Base-by-base conservation (phyloP, 148 eudicot genomes). In the Fagopyrum esculentum region DNA sequence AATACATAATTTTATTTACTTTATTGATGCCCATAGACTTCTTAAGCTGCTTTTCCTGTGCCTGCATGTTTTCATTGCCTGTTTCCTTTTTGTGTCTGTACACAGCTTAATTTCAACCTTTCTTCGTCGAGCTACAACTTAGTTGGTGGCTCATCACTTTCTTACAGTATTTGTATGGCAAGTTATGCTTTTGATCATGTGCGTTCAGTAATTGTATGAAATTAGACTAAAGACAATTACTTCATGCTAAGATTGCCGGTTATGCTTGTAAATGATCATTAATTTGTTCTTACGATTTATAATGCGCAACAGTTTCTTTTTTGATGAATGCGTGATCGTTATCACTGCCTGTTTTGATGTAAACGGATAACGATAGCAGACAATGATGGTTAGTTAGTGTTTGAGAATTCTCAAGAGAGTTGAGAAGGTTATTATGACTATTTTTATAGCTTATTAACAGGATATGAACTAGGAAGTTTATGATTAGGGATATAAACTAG, bases 71-170 rank as follows among this genome's bases (percentile, higher is more conserved):
- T 64, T 29, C 19, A 63, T 59, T 59, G 35, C 66, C 35, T 59
- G 66, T 26, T 59, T 26, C 69, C 44, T 1, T 55, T 16, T 29
- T 30, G 69, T 61, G 8, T 61, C 69, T 61, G 45, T 61, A 11
- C 30, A 57, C 40, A 35, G 3, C 29, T 10, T 57, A 19, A 29
- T 57, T 4, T 57, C 63, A 9, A n/a, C 63, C 29, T 16, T 55
- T n/a, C 19, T 55, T 7, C 9, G 4, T 55, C 17, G 59, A 55
- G 63, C 63, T 57, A 17, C 16, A 61, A 61, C 69, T 59, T 8
- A 49, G 52, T 49, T 59, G 66, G 66, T 59, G 59, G 59, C 59
- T 55, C 22, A 55, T 55, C 59, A 55, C 59, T 55, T 55, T 7
- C 59, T 13, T 55, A 55, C 6, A 22, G 17, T 55, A 13, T 9